Percentiles rank a stretch among this genome's conserved stretches.
Evolutionary conservation across 108 stramenopile genomes (phyloP).

Genomic region (Tribonema minus): DNA sequence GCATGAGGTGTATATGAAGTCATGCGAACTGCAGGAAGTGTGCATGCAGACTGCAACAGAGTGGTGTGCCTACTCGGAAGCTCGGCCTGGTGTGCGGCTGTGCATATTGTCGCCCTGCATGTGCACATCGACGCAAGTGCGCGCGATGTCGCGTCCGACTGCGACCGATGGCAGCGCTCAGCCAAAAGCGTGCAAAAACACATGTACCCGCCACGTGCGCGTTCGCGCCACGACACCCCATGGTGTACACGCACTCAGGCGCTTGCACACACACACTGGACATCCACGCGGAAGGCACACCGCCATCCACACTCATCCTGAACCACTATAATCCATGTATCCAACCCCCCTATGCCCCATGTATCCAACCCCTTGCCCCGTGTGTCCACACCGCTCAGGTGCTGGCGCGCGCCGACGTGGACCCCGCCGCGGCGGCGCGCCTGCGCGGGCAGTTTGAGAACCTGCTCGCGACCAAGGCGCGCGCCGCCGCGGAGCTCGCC

Average conservation of each 20-base stretch:
- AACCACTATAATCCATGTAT: neutral
- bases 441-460: conserved; percentile 54
- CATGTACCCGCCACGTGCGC: too few relatives aligned
- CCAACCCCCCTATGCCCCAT: neutral
- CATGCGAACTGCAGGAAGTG: neutral
- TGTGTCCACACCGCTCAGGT: neutral
- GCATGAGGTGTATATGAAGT: neutral
- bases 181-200: too few relatives aligned
- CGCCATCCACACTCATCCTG: neutral
- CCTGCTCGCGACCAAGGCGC: conserved; percentile 50
- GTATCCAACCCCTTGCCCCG: neutral
- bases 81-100: neutral
- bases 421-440: conserved; percentile 34
- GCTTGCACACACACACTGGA: neutral
- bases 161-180: too few relatives aligned
- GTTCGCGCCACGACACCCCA: too few relatives aligned
- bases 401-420: conserved; percentile 64
- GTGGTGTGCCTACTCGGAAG: neutral
- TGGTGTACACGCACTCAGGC: neutral
- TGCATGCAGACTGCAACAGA: neutral
- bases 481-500: conserved; percentile 37
- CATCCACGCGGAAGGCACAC: neutral
- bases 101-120: too few relatives aligned
- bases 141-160: too few relatives aligned
- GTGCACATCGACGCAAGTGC: too few relatives aligned